Evolutionary conservation across 495 filamentous ascomycete genomes (phyloP).

Genomic region (Penicillium robsamsonii): DNA sequence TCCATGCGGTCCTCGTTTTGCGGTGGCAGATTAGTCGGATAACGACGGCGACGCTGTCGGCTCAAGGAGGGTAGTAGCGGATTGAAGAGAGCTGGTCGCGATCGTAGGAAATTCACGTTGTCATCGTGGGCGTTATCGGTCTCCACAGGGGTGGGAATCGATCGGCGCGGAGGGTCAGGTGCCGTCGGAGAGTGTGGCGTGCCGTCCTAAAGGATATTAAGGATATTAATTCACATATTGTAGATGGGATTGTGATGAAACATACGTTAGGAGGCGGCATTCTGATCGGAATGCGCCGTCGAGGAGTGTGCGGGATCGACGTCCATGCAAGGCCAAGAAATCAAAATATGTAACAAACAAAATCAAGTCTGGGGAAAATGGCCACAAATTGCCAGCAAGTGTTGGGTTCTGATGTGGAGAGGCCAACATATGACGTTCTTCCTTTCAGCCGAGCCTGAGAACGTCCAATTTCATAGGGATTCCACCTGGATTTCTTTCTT

Average conservation of each 20-base stretch:
- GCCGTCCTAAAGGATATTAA: conserved; percentile 32
- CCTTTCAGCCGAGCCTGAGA: conserved; percentile 8
- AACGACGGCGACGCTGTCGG: conserved; percentile 38
- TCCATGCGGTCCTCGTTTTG: conserved; percentile 45
- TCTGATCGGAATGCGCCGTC: conserved; percentile 21
- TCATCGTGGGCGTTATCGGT: conserved; percentile 56
- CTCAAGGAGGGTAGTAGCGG: conserved; percentile 36
- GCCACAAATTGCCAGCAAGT: not conserved
- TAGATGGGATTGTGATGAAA: not conserved
- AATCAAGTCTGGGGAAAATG: not conserved
- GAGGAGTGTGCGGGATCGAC: conserved; percentile 16
- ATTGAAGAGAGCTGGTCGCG: conserved; percentile 36
- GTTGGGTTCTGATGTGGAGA: not conserved
- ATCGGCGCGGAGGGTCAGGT: conserved; percentile 27
- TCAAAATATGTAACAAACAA: not conserved
- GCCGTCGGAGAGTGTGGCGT: conserved; percentile 35
- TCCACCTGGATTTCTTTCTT: not conserved
- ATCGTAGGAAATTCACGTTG: conserved; percentile 58
- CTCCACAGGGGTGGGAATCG: conserved; percentile 45
- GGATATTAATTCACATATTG: conserved; percentile 3
- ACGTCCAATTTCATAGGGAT: not conserved
- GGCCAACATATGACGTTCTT: conserved; percentile 11
- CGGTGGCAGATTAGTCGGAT: conserved; percentile 25
- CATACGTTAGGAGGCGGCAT: conserved; percentile 35
- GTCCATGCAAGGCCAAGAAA: conserved; percentile 6